These are phyloP conservation scores for Mycena sanguinolenta DNA, from an alignment of 768 basidiomycete genomes.

Conservation along the genomic window DNA sequence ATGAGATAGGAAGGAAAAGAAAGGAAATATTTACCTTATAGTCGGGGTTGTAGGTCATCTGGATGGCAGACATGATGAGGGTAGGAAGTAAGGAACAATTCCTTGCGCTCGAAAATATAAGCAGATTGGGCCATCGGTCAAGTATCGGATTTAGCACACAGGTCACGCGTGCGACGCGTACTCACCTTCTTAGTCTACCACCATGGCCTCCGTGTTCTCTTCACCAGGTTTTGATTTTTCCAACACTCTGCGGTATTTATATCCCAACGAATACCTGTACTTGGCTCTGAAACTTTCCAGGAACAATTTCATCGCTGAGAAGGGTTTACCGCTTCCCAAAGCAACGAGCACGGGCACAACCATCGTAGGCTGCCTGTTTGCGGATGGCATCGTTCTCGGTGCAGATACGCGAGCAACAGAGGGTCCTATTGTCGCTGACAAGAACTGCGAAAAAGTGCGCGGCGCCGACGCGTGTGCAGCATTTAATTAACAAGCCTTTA, in stretches of 20 bases:
- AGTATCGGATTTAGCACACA: not conserved
- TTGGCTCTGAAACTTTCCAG: slow-evolving; percentile 50
- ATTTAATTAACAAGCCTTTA: slow-evolving; percentile 46
- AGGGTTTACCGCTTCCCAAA: slow-evolving; percentile 82
- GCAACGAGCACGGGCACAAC: slow-evolving; percentile 96
- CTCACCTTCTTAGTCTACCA: slow-evolving; percentile 11
- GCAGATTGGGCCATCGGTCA: not conserved
- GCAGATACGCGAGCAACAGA: slow-evolving; percentile 97
- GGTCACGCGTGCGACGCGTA: slow-evolving; percentile 28
- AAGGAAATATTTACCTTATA: too few relatives aligned
- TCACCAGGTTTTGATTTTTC: slow-evolving; percentile 83
- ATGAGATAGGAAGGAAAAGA: too few relatives aligned
- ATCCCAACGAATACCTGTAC: not conserved
- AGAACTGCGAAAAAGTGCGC: slow-evolving; percentile 98
- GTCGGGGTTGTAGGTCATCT: not conserved
- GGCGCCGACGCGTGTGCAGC: not conserved
- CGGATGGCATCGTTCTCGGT: slow-evolving; percentile 93
- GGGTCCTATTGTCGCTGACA: slow-evolving; percentile 95
- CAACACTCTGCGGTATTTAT: slow-evolving; percentile 73
- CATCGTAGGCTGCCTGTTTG: slow-evolving; percentile 95
- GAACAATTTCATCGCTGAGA: slow-evolving; percentile 78
- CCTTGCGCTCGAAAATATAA: not conserved
- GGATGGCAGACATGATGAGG: not conserved
- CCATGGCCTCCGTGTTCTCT: slow-evolving; percentile 61
- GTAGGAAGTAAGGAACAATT: not conserved